Evolutionary conservation across 352 stramenopile species (phyloP), one percentile per base, ranked within the genome.

Genomic region (Phytophthora foliorum): DNA sequence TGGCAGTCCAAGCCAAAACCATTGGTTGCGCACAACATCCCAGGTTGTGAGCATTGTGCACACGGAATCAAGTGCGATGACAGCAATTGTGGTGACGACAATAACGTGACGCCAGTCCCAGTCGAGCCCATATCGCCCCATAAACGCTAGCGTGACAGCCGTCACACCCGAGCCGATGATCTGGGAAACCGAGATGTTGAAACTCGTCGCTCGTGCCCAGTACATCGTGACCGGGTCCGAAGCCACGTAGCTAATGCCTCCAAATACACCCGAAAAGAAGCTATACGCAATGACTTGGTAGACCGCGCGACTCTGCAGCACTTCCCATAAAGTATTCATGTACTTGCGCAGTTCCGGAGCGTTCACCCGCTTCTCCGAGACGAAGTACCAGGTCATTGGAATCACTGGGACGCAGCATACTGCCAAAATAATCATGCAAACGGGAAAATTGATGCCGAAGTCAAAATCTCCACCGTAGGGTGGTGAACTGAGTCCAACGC

Each of bases 51-150:
- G 60, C 45, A 82, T 60, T 6, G 72, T 74, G 27, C 65, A 75
- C 41, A 77, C 46, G 5, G 63, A 42, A 53, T 82, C 75, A 24
- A 85, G 38, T 0, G 62, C 53, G 8, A 82, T 21, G 1, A 82
- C 73, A 32, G 53, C 54, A 4, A 82, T 25, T 6, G 60, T 74
- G 7, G 69, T 80, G 31, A 75, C 13, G 25, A 72, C 29, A 53
- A 71, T 75, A 14, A 80, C 71, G 14, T 14, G 24, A 13, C 57
- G 66, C 77, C 77, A 85, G 57, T 82, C 63, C 77, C 77, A 85
- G 22, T 74, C 52, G 1, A 85, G 61, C 11, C 77, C 77, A 17
- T 69, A 81, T 19, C 57, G 60, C 4, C 72, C 69, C 50, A 77
- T 80, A 17, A 81, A 59, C 3, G 65, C 52, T 21, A 78, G 31